Evolutionary conservation across 1,284 basidiomycete genomes (phyloP).

Genomic region (Pseudozyma sp.): DNA sequence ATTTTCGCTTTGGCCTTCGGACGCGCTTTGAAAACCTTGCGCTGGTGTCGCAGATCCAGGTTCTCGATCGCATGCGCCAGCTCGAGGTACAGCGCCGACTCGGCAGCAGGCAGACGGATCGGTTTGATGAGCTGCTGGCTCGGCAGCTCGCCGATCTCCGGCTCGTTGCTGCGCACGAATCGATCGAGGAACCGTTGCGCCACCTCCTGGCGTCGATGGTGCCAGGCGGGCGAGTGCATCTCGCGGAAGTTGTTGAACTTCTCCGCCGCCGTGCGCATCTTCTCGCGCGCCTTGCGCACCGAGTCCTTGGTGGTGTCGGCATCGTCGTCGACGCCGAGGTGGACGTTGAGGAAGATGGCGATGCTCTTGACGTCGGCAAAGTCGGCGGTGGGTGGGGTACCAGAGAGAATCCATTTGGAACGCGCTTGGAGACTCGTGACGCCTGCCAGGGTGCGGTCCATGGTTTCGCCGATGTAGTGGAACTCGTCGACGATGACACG

Average conservation of each 20-base stretch:
- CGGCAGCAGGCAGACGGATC: constrained; percentile 86
- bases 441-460: constrained; percentile 80
- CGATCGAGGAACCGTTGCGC: constrained; percentile 79
- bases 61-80: constrained; percentile 93
- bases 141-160: constrained; percentile 94
- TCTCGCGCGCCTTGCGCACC: constrained; percentile 77
- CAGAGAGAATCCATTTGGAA: constrained; percentile 92
- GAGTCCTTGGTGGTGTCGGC: constrained; percentile 77
- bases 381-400: constrained; percentile 91
- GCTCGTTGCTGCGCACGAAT: constrained; percentile 79
- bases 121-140: constrained; percentile 78
- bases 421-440: constrained; percentile 82
- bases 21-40: constrained; percentile 45
- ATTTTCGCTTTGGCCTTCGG: constrained; percentile 29
- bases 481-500: constrained; percentile 94
- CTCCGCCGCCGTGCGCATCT: constrained; percentile 88
- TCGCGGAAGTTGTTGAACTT: constrained; percentile 96
- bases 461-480: constrained; percentile 79
- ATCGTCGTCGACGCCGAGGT: constrained; percentile 76
- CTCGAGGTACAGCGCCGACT: constrained; percentile 93
- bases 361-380: constrained; percentile 86
- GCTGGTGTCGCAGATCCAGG: constrained; percentile 77
- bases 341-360: constrained; percentile 61
- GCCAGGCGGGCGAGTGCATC: constrained; percentile 90
- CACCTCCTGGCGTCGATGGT: constrained; percentile 82